These are phyloP conservation scores for Trichoderma gamsii DNA, from an alignment of 495 filamentous ascomycete genomes.

Conservation along the genomic window DNA sequence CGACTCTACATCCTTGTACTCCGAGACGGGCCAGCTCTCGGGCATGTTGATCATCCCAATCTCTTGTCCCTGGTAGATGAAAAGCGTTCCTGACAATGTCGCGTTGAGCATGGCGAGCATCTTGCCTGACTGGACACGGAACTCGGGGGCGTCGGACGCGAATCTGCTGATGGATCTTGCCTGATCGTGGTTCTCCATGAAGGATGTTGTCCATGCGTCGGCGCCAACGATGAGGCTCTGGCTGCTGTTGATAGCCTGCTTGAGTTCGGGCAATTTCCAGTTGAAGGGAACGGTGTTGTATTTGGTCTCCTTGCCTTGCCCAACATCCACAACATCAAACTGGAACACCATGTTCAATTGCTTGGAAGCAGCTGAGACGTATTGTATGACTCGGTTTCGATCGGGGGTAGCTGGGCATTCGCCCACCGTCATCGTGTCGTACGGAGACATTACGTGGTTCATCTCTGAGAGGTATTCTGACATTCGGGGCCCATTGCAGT, in stretches of 20 bases:
- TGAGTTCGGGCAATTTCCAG: constrained; percentile 50
- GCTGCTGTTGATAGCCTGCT: constrained; percentile 48
- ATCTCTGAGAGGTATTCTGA: constrained; percentile 57
- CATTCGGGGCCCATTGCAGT: constrained; percentile 55
- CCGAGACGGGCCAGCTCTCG: constrained; percentile 50
- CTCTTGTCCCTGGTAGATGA: constrained; percentile 68
- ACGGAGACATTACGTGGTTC: constrained; percentile 48
- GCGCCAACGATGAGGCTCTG: constrained; percentile 54
- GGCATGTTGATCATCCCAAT: constrained; percentile 65
- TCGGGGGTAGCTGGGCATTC: constrained; percentile 57
- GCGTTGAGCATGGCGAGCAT: constrained; percentile 56
- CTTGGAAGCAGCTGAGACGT: constrained; percentile 46
- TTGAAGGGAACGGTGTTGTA: constrained; percentile 54
- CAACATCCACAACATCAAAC: constrained; percentile 51
- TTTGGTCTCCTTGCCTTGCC: constrained; percentile 44
- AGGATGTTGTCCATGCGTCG: constrained; percentile 63
- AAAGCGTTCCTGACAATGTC: constrained; percentile 34
- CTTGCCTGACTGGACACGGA: constrained; percentile 48
- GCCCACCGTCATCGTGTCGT: constrained; percentile 59
- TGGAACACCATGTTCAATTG: constrained; percentile 67
- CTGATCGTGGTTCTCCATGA: constrained; percentile 64
- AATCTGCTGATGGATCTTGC: constrained; percentile 54
- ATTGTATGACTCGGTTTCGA: constrained; percentile 45
- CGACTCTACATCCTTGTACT: constrained; percentile 10
- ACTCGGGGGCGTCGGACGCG: constrained; percentile 39